Evolutionary conservation across 225 moss, liverwort and hornwort genomes (phyloP).

Genomic region (Marchantia polymorpha): DNA sequence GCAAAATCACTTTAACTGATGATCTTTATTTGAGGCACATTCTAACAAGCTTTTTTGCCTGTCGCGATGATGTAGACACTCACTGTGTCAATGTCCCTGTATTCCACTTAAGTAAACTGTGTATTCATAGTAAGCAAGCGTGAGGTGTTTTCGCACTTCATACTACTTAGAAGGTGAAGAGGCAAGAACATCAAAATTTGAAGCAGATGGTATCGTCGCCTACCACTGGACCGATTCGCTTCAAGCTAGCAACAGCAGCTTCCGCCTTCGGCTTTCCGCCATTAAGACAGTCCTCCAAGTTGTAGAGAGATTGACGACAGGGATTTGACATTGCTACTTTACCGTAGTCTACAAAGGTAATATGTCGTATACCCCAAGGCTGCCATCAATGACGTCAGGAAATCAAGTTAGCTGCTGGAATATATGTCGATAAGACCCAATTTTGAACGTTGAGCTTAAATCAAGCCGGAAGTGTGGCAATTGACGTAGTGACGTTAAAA

Average conservation of each 20-base stretch:
- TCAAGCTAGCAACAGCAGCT: slow-evolving; percentile 81
- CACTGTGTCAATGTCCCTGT: not conserved
- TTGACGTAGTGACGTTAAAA: not conserved
- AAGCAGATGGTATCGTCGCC: not conserved
- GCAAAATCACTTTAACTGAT: not conserved
- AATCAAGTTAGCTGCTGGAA: not conserved
- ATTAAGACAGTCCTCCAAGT: slow-evolving; percentile 72
- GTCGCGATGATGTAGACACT: not conserved
- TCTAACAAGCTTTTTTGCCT: not conserved
- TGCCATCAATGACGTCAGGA: slow-evolving; percentile 20
- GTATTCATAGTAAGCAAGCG: too few species aligned
- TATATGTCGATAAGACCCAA: not conserved
- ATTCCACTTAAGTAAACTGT: not conserved
- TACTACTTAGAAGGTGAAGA: too few species aligned
- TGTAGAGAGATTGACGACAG: slow-evolving; percentile 80
- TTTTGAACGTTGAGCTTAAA: too few species aligned
- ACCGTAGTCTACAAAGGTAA: slow-evolving; percentile 86
- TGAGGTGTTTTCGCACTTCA: too few species aligned
- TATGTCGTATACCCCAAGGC: slow-evolving; percentile 94
- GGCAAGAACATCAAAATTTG: too few species aligned
- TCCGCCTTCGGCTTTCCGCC: slow-evolving; percentile 91
- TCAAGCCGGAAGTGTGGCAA: not conserved
- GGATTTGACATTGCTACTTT: slow-evolving; percentile 96
- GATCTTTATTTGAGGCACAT: not conserved
- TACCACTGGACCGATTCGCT: slow-evolving; percentile 98